These are phyloP conservation scores for Cytospora chrysosperma DNA, from an alignment of 2,329 filamentous ascomycete genomes.

Conservation along the genomic window DNA sequence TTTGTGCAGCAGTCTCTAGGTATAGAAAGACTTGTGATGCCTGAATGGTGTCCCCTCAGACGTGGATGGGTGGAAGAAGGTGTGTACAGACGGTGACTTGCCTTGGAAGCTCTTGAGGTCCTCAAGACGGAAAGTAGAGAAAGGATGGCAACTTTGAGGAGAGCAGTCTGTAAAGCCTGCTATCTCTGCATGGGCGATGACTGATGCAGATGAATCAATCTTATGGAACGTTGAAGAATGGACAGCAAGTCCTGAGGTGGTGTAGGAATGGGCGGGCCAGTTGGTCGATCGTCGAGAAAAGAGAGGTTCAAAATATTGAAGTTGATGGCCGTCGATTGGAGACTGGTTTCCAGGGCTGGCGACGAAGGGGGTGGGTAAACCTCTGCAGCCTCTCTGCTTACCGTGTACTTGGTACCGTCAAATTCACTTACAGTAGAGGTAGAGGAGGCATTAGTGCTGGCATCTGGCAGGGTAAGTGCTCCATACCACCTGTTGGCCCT, in stretches of 20 bases:
- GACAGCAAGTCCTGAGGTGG: too few species aligned
- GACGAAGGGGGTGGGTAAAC: not conserved
- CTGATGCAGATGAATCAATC: too few species aligned
- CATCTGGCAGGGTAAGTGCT: not conserved
- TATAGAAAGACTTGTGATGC: not conserved
- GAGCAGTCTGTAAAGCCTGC: too few species aligned
- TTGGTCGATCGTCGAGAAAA: not conserved
- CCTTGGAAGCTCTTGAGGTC: not conserved
- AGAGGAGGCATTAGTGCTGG: not conserved
- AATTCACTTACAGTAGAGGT: not conserved
- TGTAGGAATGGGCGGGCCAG: not conserved
- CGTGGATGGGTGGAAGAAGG: not conserved
- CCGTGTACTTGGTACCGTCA: not conserved
- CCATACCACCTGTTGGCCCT: not conserved
- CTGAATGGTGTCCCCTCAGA: not conserved
- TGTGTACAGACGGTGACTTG: not conserved
- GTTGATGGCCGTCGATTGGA: not conserved
- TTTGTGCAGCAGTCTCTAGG: not conserved
- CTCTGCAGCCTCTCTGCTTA: too few species aligned
- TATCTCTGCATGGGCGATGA: too few species aligned
- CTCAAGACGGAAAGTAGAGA: too few species aligned
- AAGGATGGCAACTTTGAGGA: too few species aligned
- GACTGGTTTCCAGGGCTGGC: not conserved
- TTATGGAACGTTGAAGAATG: too few species aligned
- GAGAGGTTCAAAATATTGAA: not conserved